A percentile compares a stretch with the other conserved stretches of the same genome.
These are phyloP conservation scores for Penicillium diatomitis DNA, from an alignment of 495 filamentous ascomycete species.

Conservation along the genomic window DNA sequence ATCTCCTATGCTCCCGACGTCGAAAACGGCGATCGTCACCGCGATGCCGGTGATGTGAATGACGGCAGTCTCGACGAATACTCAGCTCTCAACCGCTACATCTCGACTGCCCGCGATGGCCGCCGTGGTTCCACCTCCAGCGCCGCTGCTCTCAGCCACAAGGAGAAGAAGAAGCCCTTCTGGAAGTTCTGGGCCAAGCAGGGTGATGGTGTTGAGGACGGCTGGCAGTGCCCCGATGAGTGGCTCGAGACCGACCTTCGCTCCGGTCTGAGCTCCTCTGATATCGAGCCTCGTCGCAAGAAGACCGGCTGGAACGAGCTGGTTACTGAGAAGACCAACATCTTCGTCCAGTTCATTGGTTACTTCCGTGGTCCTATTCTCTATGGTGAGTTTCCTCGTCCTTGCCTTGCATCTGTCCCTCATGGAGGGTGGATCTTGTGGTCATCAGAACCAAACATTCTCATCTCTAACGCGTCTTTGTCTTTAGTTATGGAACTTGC, in stretches of 20 bases:
- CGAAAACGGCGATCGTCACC: slow-evolving; percentile 40
- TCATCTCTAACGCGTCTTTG: slow-evolving; percentile 1
- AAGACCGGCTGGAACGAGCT: slow-evolving; percentile 68
- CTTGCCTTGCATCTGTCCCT: background rate
- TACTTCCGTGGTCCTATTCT: slow-evolving; percentile 80
- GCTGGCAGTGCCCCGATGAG: slow-evolving; percentile 54
- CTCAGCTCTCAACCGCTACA: slow-evolving; percentile 51
- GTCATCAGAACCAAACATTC: background rate
- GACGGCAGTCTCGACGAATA: slow-evolving; percentile 40
- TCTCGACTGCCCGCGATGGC: slow-evolving; percentile 55
- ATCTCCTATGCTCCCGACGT: slow-evolving; percentile 47
- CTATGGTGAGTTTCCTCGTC: slow-evolving; percentile 50
- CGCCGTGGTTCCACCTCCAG: slow-evolving; percentile 48
- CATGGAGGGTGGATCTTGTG: background rate
- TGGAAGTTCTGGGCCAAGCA: slow-evolving; percentile 48
- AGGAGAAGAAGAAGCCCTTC: slow-evolving; percentile 43
- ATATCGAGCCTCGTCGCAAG: slow-evolving; percentile 59
- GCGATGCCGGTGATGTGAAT: slow-evolving; percentile 19
- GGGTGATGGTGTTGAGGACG: slow-evolving; percentile 23
- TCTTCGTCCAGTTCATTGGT: slow-evolving; percentile 66
- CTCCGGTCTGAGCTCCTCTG: slow-evolving; percentile 45
- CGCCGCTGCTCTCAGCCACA: slow-evolving; percentile 32
- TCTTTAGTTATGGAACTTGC: slow-evolving; percentile 72
- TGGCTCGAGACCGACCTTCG: slow-evolving; percentile 67
- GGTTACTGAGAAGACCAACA: slow-evolving; percentile 64